Evolutionary conservation across 495 filamentous ascomycete species (phyloP), one percentile per base, ranked within the genome.

Genomic region (Neurospora sp.): DNA sequence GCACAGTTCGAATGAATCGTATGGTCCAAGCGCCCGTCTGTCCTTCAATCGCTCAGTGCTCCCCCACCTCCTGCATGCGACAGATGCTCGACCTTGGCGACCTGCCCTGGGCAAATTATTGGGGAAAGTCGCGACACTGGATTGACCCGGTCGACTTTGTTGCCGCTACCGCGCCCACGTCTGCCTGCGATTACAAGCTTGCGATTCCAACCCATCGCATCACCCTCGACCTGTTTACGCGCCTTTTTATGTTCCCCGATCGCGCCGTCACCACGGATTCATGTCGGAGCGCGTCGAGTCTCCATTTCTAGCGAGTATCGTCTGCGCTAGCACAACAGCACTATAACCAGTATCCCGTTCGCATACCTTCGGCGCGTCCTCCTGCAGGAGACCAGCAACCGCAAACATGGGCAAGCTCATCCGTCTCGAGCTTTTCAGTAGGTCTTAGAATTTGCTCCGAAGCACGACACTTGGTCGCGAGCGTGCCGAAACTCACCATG

Each of bases 341-440:
- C 54, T 66, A 66, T 66, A 66, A 66, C 54, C 54, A 66, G 54
- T 66, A 66, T 66, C 54, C 54, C 54, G 1, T 66, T 62, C 27
- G 54, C 54, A 66, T 35, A 66, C 31, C 54, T 18, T 4, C 12
- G 54, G 71, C 71, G 48, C 74, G 71, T 76, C 72, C 76, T 48
- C 77, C 73, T 74, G 66, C 37, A 12, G 66, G 70, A 74, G 39
- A 18, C 18, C n/a, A 71, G 73, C 77, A 72, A 74, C 73, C 76
- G 74, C 70, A 66, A 73, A 54, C 44, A 89, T 89, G 87, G 87
- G 96, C 79, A 98, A 98, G 85, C 92, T 99, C 80, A 91, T 97
- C 78, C 90, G 93, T 73, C 90, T 99, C 54, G 96, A 98, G 87
- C 88, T 99, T 75, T 94, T 92, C 85, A 98, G 94, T 97, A 88